Conservation (phyloP, 257 asterid species). For the Nicotiana obtusifolia region DNA sequence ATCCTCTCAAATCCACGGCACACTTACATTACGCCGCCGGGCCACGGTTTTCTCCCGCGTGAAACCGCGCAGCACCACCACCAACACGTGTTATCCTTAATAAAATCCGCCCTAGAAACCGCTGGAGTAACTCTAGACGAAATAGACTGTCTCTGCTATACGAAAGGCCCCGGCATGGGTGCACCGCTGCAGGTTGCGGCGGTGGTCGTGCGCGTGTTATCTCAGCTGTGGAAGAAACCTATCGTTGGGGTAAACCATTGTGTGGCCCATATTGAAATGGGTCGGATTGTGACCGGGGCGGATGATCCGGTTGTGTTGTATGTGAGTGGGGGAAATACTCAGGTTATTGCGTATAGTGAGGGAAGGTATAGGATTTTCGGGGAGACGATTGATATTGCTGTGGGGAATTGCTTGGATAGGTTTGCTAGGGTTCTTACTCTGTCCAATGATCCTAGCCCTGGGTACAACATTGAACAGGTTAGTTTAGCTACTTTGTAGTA, state of each 20-base stretch:
- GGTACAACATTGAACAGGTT: constrained; percentile 98
- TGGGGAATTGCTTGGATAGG: constrained; percentile 94
- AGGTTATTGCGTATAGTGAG: constrained; percentile 89
- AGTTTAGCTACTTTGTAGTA: not conserved
- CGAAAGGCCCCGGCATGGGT: constrained; percentile 99
- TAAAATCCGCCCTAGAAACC: constrained; percentile 56
- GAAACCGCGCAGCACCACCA: constrained; percentile 98
- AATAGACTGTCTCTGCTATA: constrained; percentile 84
- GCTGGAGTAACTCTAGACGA: constrained; percentile 50
- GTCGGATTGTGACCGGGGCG: constrained; percentile 84
- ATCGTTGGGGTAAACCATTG: constrained; percentile 89
- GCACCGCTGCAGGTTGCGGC: constrained; percentile 83
- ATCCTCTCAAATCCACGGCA: constrained; percentile 90
- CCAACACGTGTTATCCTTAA: constrained; percentile 69
- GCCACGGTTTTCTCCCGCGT: constrained; percentile 91
- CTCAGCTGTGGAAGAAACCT: constrained; percentile 94
- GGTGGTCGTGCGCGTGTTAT: constrained; percentile 68
- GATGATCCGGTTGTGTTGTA: constrained; percentile 88
- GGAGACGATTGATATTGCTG: constrained; percentile 91
- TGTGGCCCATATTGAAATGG: constrained; percentile 97
- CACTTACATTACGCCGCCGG: constrained; percentile 96
- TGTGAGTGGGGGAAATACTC: constrained; percentile 97
- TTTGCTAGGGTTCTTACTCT: constrained; percentile 93
- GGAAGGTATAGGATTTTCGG: constrained; percentile 89
- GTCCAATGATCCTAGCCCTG: constrained; percentile 97